These are phyloP conservation scores for Alternaria sp. DNA, from an alignment of 2,329 filamentous ascomycete genomes.

Conservation along the genomic window DNA sequence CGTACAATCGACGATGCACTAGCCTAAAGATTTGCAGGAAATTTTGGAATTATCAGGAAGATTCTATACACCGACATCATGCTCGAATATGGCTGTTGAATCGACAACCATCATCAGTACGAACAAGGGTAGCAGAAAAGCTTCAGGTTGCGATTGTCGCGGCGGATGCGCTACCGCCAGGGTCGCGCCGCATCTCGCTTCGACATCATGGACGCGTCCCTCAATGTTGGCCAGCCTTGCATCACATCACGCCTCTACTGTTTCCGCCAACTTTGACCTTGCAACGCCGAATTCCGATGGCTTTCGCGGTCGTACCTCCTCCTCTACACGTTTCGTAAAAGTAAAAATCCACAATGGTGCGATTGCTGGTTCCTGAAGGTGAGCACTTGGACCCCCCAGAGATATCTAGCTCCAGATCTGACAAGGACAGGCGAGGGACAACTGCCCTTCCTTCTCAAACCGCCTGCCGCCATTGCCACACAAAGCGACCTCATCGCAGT, in stretches of 20 bases:
- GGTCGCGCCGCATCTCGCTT: slow-evolving; percentile 14
- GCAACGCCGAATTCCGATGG: slow-evolving; percentile 2
- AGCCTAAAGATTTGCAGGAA: too few relatives aligned
- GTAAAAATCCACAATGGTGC: slow-evolving; percentile 27
- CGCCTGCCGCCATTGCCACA: slow-evolving; percentile 12
- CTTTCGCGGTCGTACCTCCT: background rate
- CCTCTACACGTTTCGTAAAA: background rate
- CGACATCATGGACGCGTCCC: slow-evolving; percentile 16
- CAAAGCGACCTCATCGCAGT: slow-evolving; percentile 14
- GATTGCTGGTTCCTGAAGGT: slow-evolving; percentile 36
- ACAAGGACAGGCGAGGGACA: slow-evolving; percentile 32
- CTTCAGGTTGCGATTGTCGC: slow-evolving; percentile 5
- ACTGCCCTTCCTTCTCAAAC: slow-evolving; percentile 19
- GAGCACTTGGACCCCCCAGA: background rate
- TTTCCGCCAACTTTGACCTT: background rate
- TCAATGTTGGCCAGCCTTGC: background rate
- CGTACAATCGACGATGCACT: too few relatives aligned
- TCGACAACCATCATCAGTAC: background rate
- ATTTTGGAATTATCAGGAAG: too few relatives aligned
- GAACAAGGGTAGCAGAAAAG: background rate
- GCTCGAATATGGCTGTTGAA: too few relatives aligned
- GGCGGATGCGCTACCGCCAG: slow-evolving; percentile 12
- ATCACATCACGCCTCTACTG: background rate
- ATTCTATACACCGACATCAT: too few relatives aligned
- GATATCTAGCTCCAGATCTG: background rate